phyloP scores from a whole-genome alignment of 208 protist species.

The Zelonia costaricensis region DNA sequence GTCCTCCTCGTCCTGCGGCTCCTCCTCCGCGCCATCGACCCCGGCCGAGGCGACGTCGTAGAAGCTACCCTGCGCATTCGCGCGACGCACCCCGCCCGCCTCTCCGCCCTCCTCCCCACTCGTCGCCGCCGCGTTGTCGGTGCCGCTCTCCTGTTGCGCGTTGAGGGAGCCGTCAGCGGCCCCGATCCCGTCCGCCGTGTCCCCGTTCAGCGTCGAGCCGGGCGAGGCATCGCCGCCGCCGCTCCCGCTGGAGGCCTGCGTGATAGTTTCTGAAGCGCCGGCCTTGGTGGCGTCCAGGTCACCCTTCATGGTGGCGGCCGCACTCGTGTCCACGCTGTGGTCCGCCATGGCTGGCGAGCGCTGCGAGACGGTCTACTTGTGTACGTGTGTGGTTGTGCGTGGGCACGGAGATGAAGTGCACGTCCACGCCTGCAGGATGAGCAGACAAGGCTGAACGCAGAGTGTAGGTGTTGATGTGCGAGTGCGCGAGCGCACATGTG shows the following conservation, averaged over 20 bases:
- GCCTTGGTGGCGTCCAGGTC: not conserved
- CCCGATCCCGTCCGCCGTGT: not conserved
- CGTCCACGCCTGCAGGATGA: too few species aligned
- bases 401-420: not conserved
- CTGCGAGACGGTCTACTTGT: not conserved
- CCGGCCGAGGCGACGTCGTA: not conserved
- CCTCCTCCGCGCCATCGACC: conserved; percentile 2
- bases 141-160: too few species aligned
- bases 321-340: not conserved
- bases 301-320: not conserved
- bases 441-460: not conserved
- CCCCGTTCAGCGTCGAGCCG: not conserved
- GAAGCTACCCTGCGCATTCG: too few species aligned
- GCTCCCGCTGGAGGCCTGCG: not conserved
- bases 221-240: not conserved
- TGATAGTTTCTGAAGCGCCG: not conserved
- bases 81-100: too few species aligned
- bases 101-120: not conserved
- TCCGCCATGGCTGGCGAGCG: conserved; percentile 10
- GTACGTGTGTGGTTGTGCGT: not conserved
- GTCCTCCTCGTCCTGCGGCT: conserved; percentile 25
- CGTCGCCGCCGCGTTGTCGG: not conserved
- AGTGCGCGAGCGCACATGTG: not conserved
- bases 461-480: too few species aligned
- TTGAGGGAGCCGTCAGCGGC: not conserved